A percentile compares a stretch with the other conserved stretches of the same genome.
Conservation (phyloP, 1,284 basidiomycete species). For the Austroboletus niveus region DNA sequence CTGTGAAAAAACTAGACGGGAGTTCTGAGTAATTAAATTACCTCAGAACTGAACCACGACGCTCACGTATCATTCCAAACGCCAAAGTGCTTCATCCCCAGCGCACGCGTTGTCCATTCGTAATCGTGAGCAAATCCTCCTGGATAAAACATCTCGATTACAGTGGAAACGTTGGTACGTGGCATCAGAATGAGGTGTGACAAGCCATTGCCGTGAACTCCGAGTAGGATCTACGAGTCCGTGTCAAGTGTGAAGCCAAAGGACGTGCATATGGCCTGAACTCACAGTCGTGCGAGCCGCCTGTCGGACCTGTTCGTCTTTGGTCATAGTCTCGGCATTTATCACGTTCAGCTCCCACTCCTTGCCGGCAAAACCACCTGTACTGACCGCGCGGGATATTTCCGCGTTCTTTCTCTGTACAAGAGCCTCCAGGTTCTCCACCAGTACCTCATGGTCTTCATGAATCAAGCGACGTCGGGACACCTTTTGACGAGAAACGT, state of each 20-base stretch:
- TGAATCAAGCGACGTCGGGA: conserved; percentile 52
- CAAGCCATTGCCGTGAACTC: conserved; percentile 80
- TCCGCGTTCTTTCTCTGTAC: conserved; percentile 42
- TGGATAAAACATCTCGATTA: conserved; percentile 82
- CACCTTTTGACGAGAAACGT: conserved; percentile 66
- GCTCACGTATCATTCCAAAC: conserved; percentile 74
- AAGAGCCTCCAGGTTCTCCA: conserved; percentile 54
- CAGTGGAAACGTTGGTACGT: conserved; percentile 59
- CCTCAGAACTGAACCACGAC: background rate
- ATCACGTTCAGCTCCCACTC: conserved; percentile 65
- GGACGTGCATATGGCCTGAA: conserved; percentile 1
- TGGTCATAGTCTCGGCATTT: conserved; percentile 62
- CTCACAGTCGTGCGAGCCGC: conserved; percentile 65
- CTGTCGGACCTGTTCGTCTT: conserved; percentile 69
- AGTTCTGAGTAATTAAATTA: background rate
- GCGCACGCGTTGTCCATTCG: conserved; percentile 67
- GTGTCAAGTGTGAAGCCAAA: background rate
- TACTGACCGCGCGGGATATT: background rate
- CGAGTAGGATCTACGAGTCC: conserved; percentile 60
- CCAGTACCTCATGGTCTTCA: conserved; percentile 59
- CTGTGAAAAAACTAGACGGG: conserved; percentile 41
- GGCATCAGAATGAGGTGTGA: conserved; percentile 80
- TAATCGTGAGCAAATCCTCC: conserved; percentile 81
- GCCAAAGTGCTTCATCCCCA: conserved; percentile 74
- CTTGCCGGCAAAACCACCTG: conserved; percentile 18